Conservation (phyloP, 306 rosid genomes). For the Cercis canadensis region DNA sequence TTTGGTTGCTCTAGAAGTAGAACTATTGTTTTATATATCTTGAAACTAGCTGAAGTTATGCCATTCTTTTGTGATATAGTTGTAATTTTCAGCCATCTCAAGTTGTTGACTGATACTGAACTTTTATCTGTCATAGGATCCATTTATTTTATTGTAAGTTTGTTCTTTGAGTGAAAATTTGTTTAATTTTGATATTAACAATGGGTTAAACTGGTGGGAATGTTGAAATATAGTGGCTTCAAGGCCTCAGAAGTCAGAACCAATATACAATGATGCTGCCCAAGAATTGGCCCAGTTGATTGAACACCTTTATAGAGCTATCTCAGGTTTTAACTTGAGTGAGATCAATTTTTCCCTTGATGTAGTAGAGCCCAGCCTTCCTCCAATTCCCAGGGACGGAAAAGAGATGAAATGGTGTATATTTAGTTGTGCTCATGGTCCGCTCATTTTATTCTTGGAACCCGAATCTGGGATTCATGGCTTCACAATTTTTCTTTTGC, state of each 20-base stretch:
- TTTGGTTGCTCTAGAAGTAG: background rate
- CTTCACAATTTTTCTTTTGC: slow-evolving; percentile 8
- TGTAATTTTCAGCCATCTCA: no score
- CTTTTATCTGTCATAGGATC: no score
- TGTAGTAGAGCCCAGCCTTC: no score
- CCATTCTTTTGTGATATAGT: no score
- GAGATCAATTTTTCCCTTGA: background rate
- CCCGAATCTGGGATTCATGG: slow-evolving; percentile 13
- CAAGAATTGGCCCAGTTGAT: background rate
- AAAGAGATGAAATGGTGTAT: background rate
- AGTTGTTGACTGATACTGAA: no score
- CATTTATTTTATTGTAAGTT: background rate
- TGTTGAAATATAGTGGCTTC: slow-evolving; percentile 4
- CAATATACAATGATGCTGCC: no score
- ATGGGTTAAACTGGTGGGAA: slow-evolving; percentile 17
- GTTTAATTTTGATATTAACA: background rate
- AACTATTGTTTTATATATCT: no score
- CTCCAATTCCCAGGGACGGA: no score
- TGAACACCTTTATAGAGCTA: slow-evolving; percentile 4
- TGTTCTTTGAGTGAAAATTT: no score
- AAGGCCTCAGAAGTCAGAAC: slow-evolving; percentile 2
- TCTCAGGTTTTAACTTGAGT: background rate
- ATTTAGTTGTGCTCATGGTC: background rate
- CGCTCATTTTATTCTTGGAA: slow-evolving; percentile 23
- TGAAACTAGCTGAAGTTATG: no score